Conservation (phyloP, 2,329 filamentous ascomycete species). For the Diaporthe ampelina region DNA sequence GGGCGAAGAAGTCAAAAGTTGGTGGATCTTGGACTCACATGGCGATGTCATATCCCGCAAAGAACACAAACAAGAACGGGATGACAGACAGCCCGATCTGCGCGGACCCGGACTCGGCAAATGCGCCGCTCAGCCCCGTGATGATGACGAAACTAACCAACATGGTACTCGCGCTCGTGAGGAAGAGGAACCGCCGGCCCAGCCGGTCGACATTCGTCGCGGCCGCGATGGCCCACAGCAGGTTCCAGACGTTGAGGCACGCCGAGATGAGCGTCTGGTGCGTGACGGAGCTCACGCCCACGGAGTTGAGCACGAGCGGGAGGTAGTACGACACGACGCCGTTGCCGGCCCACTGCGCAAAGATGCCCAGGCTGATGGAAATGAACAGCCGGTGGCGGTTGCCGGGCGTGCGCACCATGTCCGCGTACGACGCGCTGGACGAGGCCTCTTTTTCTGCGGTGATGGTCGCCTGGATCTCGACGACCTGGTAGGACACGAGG, state of each 20-base stretch:
- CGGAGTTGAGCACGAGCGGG: constrained; percentile 4
- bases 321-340: constrained; percentile 29
- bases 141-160: constrained; percentile 57
- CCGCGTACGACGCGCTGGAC: constrained; percentile 31
- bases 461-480: constrained; percentile 46
- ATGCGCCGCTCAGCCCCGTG: constrained; percentile 56
- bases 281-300: constrained; percentile 36
- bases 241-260: constrained; percentile 41
- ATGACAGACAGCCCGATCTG: constrained; percentile 54
- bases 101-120: constrained; percentile 49
- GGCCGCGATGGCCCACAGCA: constrained; percentile 35
- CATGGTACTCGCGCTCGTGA: constrained; percentile 59
- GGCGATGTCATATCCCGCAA: constrained; percentile 55
- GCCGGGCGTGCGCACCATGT: constrained; percentile 45
- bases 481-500: constrained; percentile 44
- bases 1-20: too few species aligned
- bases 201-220: constrained; percentile 37
- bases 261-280: constrained; percentile 40
- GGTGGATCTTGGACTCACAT: constrained; percentile 31
- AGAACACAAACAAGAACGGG: constrained; percentile 57
- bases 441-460: constrained; percentile 42
- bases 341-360: constrained; percentile 49
- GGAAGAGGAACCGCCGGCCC: constrained; percentile 58
- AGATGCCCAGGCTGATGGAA: constrained; percentile 48
- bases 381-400: constrained; percentile 51